phyloP scores from a whole-genome alignment of 2,329 filamentous ascomycete species.

The Pezicula carpinea region DNA sequence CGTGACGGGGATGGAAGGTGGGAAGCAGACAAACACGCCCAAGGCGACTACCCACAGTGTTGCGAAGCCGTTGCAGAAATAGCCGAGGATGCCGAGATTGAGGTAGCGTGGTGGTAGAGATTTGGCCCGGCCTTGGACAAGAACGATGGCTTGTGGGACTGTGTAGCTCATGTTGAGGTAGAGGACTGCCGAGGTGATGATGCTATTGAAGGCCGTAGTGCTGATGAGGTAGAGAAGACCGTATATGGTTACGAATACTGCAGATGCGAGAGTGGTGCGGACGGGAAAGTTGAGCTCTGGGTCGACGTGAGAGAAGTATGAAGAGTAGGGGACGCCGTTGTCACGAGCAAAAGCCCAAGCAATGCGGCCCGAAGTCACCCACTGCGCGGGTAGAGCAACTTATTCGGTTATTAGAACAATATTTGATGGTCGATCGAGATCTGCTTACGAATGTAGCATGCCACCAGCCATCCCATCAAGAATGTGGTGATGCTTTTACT shows the following conservation, averaged over 20 bases:
- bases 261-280: slow-evolving; percentile 41
- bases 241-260: slow-evolving; percentile 48
- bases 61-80: slow-evolving; percentile 59
- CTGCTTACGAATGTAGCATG: background rate
- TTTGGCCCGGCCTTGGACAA: slow-evolving; percentile 57
- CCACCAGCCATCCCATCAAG: background rate
- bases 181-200: slow-evolving; percentile 73
- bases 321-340: slow-evolving; percentile 50
- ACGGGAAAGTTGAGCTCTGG: slow-evolving; percentile 1
- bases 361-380: slow-evolving; percentile 58
- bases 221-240: slow-evolving; percentile 76
- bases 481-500: slow-evolving; percentile 40
- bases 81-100: slow-evolving; percentile 63
- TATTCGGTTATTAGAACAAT: background rate
- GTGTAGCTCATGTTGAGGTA: slow-evolving; percentile 71
- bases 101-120: slow-evolving; percentile 46
- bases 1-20: slow-evolving; percentile 50
- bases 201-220: slow-evolving; percentile 69
- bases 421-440: too few species aligned
- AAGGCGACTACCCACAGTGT: slow-evolving; percentile 66
- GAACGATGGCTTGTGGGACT: slow-evolving; percentile 65
- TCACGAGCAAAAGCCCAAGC: slow-evolving; percentile 71
- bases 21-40: slow-evolving; percentile 71
- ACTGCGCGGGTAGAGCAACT: background rate
- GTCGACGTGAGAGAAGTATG: slow-evolving; percentile 33